phyloP scores from a whole-genome alignment of 2,329 filamentous ascomycete species.

The Sporothrix sp. region DNA sequence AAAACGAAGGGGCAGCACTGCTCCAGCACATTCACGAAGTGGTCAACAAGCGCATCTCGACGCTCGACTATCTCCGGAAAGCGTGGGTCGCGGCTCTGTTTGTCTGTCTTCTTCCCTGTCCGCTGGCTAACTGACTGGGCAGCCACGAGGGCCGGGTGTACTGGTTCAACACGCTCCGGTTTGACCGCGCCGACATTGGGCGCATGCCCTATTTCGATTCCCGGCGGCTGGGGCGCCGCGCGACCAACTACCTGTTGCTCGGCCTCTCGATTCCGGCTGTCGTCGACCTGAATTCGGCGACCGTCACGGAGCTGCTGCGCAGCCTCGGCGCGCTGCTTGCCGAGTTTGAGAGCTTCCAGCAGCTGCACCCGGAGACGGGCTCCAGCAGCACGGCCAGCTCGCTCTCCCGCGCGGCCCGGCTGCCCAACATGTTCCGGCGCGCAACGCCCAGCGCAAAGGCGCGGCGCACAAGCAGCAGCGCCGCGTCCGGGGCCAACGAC shows the following conservation, averaged over 20 bases:
- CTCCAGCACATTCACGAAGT: conserved; percentile 68
- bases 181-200: conserved; percentile 69
- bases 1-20: conserved; percentile 35
- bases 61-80: conserved; percentile 84
- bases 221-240: conserved; percentile 76
- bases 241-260: conserved; percentile 86
- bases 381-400: conserved; percentile 47
- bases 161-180: conserved; percentile 97
- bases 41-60: conserved; percentile 86
- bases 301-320: conserved; percentile 74
- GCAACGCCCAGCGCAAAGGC: conserved; percentile 48
- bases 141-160: conserved; percentile 91
- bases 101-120: background rate
- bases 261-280: conserved; percentile 85
- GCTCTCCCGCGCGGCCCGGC: conserved; percentile 59
- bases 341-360: conserved; percentile 92
- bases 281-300: conserved; percentile 75
- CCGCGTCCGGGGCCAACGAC: conserved; percentile 26
- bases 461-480: conserved; percentile 43
- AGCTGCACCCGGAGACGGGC: conserved; percentile 71
- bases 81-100: conserved; percentile 50
- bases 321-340: conserved; percentile 74
- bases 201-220: conserved; percentile 79
- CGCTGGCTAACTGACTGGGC: conserved; percentile 8
- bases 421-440: conserved; percentile 76